Percentiles rank a stretch among this genome's conserved stretches.
These are phyloP conservation scores for Huntiella decipiens DNA, from an alignment of 2,329 filamentous ascomycete genomes.

Conservation along the genomic window DNA sequence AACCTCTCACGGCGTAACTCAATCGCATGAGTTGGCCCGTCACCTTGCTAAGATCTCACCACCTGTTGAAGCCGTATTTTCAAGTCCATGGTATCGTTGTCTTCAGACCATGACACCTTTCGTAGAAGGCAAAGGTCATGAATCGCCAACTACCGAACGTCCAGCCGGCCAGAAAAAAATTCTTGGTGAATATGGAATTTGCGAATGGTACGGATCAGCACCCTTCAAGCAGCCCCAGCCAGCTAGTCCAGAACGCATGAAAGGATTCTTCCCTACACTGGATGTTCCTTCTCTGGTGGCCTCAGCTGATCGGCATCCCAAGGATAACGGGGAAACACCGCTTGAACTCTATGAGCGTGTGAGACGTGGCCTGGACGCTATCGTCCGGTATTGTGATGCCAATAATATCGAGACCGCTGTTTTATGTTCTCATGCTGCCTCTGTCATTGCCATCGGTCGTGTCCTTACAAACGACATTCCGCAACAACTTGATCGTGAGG, in stretches of 20 bases:
- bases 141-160: slow-evolving; percentile 9
- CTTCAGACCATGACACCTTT: slow-evolving; percentile 66
- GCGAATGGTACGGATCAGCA: slow-evolving; percentile 84
- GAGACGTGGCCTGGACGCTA: slow-evolving; percentile 45
- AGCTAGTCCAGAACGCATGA: slow-evolving; percentile 42
- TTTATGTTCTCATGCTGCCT: slow-evolving; percentile 77
- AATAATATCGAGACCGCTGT: slow-evolving; percentile 52
- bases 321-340: slow-evolving; percentile 57
- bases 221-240: slow-evolving; percentile 72
- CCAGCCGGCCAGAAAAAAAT: slow-evolving; percentile 20
- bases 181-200: slow-evolving; percentile 38
- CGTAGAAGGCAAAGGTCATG: slow-evolving; percentile 28
- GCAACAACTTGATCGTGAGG: slow-evolving; percentile 48
- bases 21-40: slow-evolving; percentile 57
- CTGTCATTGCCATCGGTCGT: slow-evolving; percentile 70
- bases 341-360: slow-evolving; percentile 62
- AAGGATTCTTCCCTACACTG: slow-evolving; percentile 46
- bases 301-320: slow-evolving; percentile 37
- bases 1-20: slow-evolving; percentile 67
- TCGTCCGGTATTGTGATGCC: slow-evolving; percentile 56
- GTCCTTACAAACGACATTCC: slow-evolving; percentile 65
- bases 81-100: slow-evolving; percentile 72
- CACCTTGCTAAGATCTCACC: slow-evolving; percentile 45
- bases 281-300: slow-evolving; percentile 38
- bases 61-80: slow-evolving; percentile 60